Percentiles rank a stretch among this genome's conserved stretches.
Conservation (phyloP, 345 rosid species). For the Kandelia obovata region DNA sequence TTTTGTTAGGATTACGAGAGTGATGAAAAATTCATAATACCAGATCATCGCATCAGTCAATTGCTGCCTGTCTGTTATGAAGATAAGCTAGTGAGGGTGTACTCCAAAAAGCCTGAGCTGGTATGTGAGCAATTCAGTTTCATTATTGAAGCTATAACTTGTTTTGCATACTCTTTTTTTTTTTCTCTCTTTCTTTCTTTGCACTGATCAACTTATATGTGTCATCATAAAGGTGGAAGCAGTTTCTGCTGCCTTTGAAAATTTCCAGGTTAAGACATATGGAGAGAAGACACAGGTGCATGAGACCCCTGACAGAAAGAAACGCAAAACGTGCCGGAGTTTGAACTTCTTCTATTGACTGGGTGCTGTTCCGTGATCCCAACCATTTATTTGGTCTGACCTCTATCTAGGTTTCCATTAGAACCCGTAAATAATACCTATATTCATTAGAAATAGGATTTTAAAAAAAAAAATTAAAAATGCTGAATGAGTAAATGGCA, state of each 20-base stretch:
- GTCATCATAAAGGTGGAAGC: constrained; percentile 32
- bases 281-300: constrained; percentile 18
- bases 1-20: constrained; percentile 43
- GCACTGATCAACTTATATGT: not conserved
- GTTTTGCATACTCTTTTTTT: not conserved
- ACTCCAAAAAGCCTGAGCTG: constrained; percentile 54
- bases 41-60: constrained; percentile 38
- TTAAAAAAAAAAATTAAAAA: not conserved
- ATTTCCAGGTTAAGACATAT: constrained; percentile 37
- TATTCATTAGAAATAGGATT: not conserved
- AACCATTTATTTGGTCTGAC: not conserved
- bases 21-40: constrained; percentile 26
- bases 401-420: not conserved
- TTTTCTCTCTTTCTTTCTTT: not conserved
- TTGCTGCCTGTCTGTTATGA: constrained; percentile 43
- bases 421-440: not conserved
- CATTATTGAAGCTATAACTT: not conserved
- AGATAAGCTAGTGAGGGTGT: constrained; percentile 55
- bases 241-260: constrained; percentile 45
- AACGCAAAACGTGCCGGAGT: not conserved
- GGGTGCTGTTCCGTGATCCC: not conserved
- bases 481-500: not conserved
- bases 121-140: constrained; percentile 17
- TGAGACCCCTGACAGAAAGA: constrained; percentile 20
- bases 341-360: not conserved